phyloP scores from a whole-genome alignment of 1,284 basidiomycete genomes.

The Ganoderma sinense region DNA sequence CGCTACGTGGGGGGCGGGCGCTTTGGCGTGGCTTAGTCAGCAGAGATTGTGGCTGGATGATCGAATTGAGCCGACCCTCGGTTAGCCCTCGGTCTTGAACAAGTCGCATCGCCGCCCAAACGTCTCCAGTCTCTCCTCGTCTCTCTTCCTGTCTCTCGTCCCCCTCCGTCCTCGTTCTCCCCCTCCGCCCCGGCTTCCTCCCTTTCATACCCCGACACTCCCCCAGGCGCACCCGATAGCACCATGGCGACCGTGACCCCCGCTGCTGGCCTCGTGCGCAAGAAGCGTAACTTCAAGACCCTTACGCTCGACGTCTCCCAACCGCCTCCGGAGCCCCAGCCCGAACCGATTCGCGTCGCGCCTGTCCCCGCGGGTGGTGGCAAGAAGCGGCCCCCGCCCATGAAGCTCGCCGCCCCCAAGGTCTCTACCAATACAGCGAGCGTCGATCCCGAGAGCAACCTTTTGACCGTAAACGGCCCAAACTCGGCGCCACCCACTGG shows the following conservation, averaged over 20 bases:
- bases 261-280: slow-evolving; percentile 58
- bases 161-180: slow-evolving; percentile 9
- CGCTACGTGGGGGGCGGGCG: slow-evolving; percentile 5
- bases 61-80: slow-evolving; percentile 14
- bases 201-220: no score
- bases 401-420: slow-evolving; percentile 58
- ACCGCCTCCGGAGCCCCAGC: slow-evolving; percentile 50
- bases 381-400: slow-evolving; percentile 70
- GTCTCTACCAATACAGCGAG: slow-evolving; percentile 49
- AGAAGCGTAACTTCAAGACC: slow-evolving; percentile 84
- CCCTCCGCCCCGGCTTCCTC: neutral
- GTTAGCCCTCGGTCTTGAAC: slow-evolving; percentile 21
- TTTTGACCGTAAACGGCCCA: slow-evolving; percentile 48
- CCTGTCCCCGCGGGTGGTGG: slow-evolving; percentile 44
- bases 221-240: slow-evolving; percentile 2
- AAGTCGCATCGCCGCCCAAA: slow-evolving; percentile 24
- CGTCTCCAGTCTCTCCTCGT: slow-evolving; percentile 13
- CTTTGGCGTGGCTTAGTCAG: no score
- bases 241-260: slow-evolving; percentile 22
- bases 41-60: slow-evolving; percentile 11
- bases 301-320: slow-evolving; percentile 68
- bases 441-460: slow-evolving; percentile 46
- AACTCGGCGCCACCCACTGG: slow-evolving; percentile 50
- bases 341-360: slow-evolving; percentile 47
- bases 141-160: slow-evolving; percentile 4